A percentile compares a stretch with the other conserved stretches of the same genome.
Evolutionary conservation across 2,329 filamentous ascomycete genomes (phyloP).

Genomic region (Xylariaceae sp.): DNA sequence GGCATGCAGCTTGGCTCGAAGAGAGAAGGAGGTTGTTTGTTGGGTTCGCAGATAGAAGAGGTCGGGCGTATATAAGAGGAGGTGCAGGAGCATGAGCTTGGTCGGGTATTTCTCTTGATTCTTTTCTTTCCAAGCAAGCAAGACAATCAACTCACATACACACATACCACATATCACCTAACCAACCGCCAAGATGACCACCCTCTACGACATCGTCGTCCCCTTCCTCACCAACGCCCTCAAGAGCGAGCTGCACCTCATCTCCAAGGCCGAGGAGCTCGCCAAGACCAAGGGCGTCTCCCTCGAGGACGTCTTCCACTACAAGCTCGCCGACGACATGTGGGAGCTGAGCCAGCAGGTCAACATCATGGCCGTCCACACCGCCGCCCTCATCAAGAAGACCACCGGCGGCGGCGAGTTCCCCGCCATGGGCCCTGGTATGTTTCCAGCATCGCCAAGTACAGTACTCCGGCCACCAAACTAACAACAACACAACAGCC

Average conservation of each 20-base stretch:
- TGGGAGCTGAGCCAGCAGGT: conserved; percentile 42
- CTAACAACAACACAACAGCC: conserved; percentile 6
- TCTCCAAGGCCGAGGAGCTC: conserved; percentile 36
- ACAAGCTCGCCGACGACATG: conserved; percentile 42
- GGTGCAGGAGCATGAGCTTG: neutral
- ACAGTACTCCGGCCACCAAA: neutral
- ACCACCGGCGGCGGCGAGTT: conserved; percentile 32
- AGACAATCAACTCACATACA: neutral
- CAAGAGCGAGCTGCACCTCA: conserved; percentile 32
- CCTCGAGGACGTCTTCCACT: conserved; percentile 26
- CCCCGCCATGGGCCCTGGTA: conserved; percentile 31
- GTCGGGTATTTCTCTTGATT: neutral
- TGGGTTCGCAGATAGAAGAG: no score
- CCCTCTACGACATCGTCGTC: conserved; percentile 42
- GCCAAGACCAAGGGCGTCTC: conserved; percentile 28
- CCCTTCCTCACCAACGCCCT: conserved; percentile 32
- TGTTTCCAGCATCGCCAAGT: no score
- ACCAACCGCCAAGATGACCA: conserved; percentile 24
- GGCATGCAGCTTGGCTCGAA: no score
- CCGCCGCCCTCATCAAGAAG: conserved; percentile 32
- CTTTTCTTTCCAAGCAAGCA: neutral
- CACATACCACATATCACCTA: neutral
- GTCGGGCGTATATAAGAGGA: neutral
- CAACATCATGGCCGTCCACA: conserved; percentile 21
- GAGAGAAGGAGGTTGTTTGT: no score